Evolutionary conservation across 352 stramenopile genomes (phyloP), one percentile per base, ranked within the genome.

Genomic region (Globisporangium uncinulatum): DNA sequence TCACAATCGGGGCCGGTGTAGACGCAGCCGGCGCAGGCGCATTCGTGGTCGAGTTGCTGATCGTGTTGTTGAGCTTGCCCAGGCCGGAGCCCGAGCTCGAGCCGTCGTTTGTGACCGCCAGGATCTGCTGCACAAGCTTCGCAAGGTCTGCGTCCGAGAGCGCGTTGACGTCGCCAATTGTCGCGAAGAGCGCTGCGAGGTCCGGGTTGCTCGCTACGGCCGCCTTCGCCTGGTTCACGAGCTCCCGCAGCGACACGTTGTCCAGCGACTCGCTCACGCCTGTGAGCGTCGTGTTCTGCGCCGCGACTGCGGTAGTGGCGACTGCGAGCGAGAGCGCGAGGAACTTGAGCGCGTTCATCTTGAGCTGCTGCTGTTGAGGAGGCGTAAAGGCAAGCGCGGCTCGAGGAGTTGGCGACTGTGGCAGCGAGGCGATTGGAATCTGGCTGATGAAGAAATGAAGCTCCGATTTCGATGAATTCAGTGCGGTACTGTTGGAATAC

Each of bases 271-370:
- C 46, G 36, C 15, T 42, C 21, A 37, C 43, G 20, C 14, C 36
- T 19, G 43, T 39, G 36, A 13, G 46, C n/a, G 44, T 50, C 29
- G 48, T 53, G 37, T 10, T 43, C 6, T 43, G 37, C 29, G 39
- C 29, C 15, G 48, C 48, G 15, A 29, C 24, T 29, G 48, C 29
- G 10, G 53, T 32, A 15, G 34, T n/a, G 36, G 32, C 14, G 46
- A 36, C 54, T 47, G 20, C 37, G 36, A 61, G 55, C 36, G 46
- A 45, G 21, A 61, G 19, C 6, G 46, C 37, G 55, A 55, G 19
- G 36, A 61, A 34, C 55, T 61, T 61, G 55, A 49, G 39, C 14
- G 55, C 45, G 55, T 61, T 61, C 55, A 61, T 61, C 31, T 29
- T 29, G 24, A 29, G 24, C 24, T 29, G 24, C 24, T 29, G 24